Evolutionary conservation across 176 grass and related monocot species (phyloP).

Genomic region (Oryza officinalis): DNA sequence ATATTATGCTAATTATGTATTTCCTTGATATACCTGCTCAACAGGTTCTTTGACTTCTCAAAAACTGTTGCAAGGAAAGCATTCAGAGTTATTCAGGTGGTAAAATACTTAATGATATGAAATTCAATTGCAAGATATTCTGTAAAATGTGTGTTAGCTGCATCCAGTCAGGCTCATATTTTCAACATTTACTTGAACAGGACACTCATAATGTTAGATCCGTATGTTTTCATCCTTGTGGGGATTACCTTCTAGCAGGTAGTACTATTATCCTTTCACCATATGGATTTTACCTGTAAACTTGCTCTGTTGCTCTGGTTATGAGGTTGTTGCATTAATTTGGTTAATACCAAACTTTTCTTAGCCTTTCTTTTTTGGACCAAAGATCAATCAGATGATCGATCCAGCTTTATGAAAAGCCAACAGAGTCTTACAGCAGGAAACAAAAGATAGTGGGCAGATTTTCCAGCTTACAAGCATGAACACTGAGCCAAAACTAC

Average conservation of each 20-base stretch:
- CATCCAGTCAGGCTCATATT: conserved; percentile 2
- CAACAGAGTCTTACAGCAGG: not conserved
- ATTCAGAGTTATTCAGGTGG: conserved; percentile 97
- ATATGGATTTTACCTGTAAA: conserved; percentile 16
- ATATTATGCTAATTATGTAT: conserved; percentile 6
- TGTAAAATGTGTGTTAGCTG: not conserved
- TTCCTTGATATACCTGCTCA: not conserved
- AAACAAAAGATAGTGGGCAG: not conserved
- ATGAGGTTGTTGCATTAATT: conserved; percentile 24
- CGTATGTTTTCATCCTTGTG: conserved; percentile 97
- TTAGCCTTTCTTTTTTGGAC: not conserved
- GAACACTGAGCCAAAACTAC: not conserved
- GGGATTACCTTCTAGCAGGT: conserved; percentile 95
- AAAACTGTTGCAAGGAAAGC: conserved; percentile 92
- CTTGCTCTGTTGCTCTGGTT: conserved; percentile 18
- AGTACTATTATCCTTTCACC: conserved; percentile 50
- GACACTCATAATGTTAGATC: conserved; percentile 99
- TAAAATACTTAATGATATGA: conserved; percentile 23
- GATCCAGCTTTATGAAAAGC: not conserved
- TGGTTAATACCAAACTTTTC: conserved; percentile 5
- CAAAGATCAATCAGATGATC: not conserved
- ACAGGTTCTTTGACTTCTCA: conserved; percentile 97
- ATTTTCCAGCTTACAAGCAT: not conserved
- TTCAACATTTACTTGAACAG: conserved; percentile 51
- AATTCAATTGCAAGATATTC: conserved; percentile 5